A percentile compares a stretch with the other conserved stretches of the same genome.
phyloP scores from a whole-genome alignment of 805 yeast species.

The Pichia phayaonensis region DNA sequence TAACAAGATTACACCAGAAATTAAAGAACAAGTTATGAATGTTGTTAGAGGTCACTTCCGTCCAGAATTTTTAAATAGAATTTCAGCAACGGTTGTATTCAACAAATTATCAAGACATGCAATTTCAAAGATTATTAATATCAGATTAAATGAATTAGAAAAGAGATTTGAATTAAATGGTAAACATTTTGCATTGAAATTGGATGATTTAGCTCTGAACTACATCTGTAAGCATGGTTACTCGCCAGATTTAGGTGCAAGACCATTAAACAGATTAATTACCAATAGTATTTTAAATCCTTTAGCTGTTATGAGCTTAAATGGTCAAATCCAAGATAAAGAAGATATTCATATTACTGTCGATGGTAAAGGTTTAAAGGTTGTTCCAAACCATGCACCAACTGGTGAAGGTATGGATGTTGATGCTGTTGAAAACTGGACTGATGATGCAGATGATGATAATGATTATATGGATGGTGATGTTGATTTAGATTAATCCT shows the following conservation, averaged over 20 bases:
- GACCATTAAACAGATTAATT: conserved; percentile 90
- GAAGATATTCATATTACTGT: conserved; percentile 68
- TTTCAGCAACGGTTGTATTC: conserved; percentile 86
- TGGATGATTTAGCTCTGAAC: conserved; percentile 71
- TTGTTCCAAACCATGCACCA: conserved; percentile 77
- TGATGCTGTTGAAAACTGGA: conserved; percentile 52
- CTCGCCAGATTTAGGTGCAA: conserved; percentile 90
- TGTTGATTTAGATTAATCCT: conserved; percentile 19
- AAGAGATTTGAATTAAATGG: conserved; percentile 79
- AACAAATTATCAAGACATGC: conserved; percentile 89
- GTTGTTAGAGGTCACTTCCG: conserved; percentile 86
- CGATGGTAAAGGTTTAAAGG: conserved; percentile 60
- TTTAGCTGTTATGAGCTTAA: conserved; percentile 80
- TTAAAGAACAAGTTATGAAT: conserved; percentile 73
- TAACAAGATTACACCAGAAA: conserved; percentile 55
- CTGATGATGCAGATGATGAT: conserved; percentile 56
- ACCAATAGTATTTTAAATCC: conserved; percentile 82
- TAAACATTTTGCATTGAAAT: conserved; percentile 62
- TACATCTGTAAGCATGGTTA: conserved; percentile 83
- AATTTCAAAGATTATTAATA: conserved; percentile 82
- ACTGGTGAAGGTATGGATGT: conserved; percentile 45
- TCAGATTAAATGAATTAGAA: conserved; percentile 80
- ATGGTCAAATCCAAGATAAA: conserved; percentile 81
- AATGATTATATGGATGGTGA: conserved; percentile 28
- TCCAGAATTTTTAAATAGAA: conserved; percentile 96